Percentiles rank a stretch among this genome's conserved stretches.
These are phyloP conservation scores for Chytriomyces hyalinus DNA, from an alignment of 192 early-diverging fungal species.

Conservation along the genomic window DNA sequence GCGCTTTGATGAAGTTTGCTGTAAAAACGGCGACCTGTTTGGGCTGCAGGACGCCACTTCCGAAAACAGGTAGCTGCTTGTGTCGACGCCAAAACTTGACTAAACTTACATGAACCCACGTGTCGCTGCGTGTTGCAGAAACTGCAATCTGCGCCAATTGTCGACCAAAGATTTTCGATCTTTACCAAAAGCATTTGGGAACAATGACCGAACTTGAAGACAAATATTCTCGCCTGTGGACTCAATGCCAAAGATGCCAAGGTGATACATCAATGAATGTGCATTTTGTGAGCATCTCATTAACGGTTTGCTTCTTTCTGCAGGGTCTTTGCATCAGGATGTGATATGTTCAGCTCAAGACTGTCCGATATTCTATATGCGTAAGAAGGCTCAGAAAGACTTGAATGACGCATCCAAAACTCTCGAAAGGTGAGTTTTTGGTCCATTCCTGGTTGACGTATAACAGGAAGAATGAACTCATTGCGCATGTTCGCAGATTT, in stretches of 20 bases:
- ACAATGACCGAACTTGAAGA: constrained; percentile 75
- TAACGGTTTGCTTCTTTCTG: neutral
- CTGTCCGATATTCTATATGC: constrained; percentile 99
- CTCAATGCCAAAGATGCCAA: constrained; percentile 97
- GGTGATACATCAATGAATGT: constrained; percentile 49
- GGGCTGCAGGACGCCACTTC: constrained; percentile 87
- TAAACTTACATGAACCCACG: too few relatives aligned
- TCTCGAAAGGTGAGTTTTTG: constrained; percentile 60
- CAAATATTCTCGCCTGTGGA: constrained; percentile 89
- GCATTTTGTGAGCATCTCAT: constrained; percentile 6
- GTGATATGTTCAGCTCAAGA: constrained; percentile 94
- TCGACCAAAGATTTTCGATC: constrained; percentile 66
- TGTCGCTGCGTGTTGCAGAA: constrained; percentile 23
- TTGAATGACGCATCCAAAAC: constrained; percentile 72
- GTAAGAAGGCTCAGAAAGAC: constrained; percentile 95
- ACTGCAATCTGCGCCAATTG: constrained; percentile 85
- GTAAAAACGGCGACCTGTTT: constrained; percentile 90
- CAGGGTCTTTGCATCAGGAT: constrained; percentile 78
- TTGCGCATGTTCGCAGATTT: neutral
- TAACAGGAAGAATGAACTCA: too few relatives aligned
- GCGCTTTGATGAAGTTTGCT: constrained; percentile 93
- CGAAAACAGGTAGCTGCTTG: constrained; percentile 50
- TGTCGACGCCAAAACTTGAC: too few relatives aligned
- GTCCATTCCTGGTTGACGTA: too few relatives aligned
- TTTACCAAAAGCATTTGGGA: constrained; percentile 78